Conservation (phyloP, 306 rosid genomes). For the Begonia loranthoides region DNA sequence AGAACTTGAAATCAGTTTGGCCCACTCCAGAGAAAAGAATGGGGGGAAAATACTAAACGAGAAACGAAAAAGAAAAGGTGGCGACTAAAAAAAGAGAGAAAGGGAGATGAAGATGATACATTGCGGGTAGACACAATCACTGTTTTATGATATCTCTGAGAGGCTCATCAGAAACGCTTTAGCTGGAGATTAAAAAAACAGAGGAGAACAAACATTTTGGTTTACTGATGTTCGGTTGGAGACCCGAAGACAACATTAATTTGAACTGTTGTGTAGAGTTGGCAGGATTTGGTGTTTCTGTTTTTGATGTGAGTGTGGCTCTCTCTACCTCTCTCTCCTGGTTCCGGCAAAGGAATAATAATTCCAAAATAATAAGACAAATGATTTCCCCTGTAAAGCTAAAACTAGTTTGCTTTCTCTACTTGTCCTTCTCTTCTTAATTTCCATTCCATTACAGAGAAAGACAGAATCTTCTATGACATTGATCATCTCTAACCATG, state of each 20-base stretch:
- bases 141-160: neutral
- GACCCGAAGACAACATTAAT: constrained; percentile 52
- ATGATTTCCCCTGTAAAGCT: too few relatives aligned
- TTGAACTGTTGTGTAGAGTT: constrained; percentile 31
- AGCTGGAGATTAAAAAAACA: constrained; percentile 10
- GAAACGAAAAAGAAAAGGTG: neutral
- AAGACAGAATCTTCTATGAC: too few relatives aligned
- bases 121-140: too few relatives aligned
- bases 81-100: neutral
- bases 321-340: too few relatives aligned
- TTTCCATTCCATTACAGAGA: too few relatives aligned
- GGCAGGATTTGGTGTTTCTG: constrained; percentile 19
- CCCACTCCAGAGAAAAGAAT: constrained; percentile 3
- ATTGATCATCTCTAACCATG: too few relatives aligned
- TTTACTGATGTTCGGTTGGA: constrained; percentile 4
- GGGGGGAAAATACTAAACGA: neutral
- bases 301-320: neutral
- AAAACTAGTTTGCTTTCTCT: too few relatives aligned
- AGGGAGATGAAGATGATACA: too few relatives aligned
- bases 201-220: constrained; percentile 12
- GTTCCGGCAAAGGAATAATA: too few relatives aligned
- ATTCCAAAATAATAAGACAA: too few relatives aligned
- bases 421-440: too few relatives aligned
- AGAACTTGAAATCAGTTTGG: neutral
- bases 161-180: neutral